phyloP scores from a whole-genome alignment of 441 rosid species.

The Eruca vesicaria region DNA sequence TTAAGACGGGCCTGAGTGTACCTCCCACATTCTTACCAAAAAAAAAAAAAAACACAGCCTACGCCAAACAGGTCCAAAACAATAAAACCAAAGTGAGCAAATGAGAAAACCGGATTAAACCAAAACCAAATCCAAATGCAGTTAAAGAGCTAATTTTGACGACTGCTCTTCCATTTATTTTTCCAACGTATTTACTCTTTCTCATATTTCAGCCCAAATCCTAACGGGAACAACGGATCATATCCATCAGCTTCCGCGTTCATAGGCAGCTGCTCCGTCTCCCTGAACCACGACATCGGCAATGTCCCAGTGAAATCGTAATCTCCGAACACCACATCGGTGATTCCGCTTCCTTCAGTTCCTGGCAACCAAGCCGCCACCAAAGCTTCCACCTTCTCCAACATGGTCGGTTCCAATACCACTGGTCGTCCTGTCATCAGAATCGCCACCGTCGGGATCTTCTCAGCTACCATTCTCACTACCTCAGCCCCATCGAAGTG shows the following conservation, averaged over 20 bases:
- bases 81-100: too few relatives aligned
- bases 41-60: too few relatives aligned
- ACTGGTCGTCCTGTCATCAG: conserved; percentile 75
- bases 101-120: too few relatives aligned
- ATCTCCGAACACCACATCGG: conserved; percentile 74
- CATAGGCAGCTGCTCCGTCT: conserved; percentile 51
- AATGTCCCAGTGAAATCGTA: conserved; percentile 53
- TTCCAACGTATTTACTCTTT: too few relatives aligned
- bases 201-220: conserved; percentile 51
- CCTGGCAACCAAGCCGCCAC: conserved; percentile 94
- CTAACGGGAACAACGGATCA: conserved; percentile 74
- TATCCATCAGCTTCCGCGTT: too few relatives aligned
- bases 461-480: conserved; percentile 49
- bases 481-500: conserved; percentile 59
- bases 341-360: conserved; percentile 57
- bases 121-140: too few relatives aligned
- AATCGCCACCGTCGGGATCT: conserved; percentile 61
- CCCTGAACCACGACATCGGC: conserved; percentile 72
- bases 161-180: too few relatives aligned
- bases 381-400: conserved; percentile 61
- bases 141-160: too few relatives aligned
- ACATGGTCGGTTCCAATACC: conserved; percentile 40
- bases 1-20: too few relatives aligned
- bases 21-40: too few relatives aligned
- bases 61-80: too few relatives aligned